These are phyloP conservation scores for Pestalotiopsis sp. DNA, from an alignment of 2,329 filamentous ascomycete genomes.

Conservation along the genomic window DNA sequence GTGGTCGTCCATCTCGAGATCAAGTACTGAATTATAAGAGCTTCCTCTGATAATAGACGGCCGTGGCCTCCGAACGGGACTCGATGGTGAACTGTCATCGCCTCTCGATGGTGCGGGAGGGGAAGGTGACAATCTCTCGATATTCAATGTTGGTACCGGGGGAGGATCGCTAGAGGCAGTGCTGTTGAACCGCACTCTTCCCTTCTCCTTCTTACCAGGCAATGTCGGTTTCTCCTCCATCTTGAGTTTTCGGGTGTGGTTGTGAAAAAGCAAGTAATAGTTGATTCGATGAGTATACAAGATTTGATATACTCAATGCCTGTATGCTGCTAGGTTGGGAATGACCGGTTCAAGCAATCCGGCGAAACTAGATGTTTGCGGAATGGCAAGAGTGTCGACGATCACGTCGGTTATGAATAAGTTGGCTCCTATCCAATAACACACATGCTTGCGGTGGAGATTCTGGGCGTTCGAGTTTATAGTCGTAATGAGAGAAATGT, in stretches of 20 bases:
- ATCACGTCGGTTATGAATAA: not conserved
- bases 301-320: not conserved
- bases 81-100: constrained; percentile 15
- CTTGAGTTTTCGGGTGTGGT: not conserved
- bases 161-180: constrained; percentile 37
- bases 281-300: not conserved
- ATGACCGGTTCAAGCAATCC: not conserved
- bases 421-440: not conserved
- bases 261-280: not conserved
- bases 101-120: constrained; percentile 19
- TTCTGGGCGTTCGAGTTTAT: not conserved
- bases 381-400: not conserved
- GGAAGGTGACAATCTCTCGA: constrained; percentile 13
- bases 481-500: not conserved
- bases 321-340: not conserved
- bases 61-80: constrained; percentile 31
- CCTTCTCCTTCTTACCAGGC: constrained; percentile 43
- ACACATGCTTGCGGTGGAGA: not conserved
- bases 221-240: not conserved
- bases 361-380: not conserved
- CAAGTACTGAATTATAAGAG: constrained; percentile 41
- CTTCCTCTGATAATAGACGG: constrained; percentile 46
- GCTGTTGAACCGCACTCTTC: constrained; percentile 52
- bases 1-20: constrained; percentile 28
- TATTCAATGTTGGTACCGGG: constrained; percentile 11